Evolutionary conservation across 345 rosid species (phyloP).

Genomic region (Erucastrum elatum): DNA sequence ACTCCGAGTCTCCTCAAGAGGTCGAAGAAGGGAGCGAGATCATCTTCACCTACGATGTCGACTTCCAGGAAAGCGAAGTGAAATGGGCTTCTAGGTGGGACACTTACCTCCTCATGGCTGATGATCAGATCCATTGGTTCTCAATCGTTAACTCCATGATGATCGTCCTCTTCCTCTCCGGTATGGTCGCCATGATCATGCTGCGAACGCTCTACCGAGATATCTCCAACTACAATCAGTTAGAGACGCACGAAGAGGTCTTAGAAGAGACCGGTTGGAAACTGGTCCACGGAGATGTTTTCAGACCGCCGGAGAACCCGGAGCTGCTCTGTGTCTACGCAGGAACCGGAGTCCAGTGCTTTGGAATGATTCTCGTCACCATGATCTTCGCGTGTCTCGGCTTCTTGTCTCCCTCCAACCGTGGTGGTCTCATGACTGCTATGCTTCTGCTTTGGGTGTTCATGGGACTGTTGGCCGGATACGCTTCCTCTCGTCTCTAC

Average conservation of each 20-base stretch:
- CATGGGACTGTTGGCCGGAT: conserved; percentile 91
- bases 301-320: conserved; percentile 70
- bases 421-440: conserved; percentile 88
- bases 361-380: conserved; percentile 83
- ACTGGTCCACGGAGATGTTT: conserved; percentile 91
- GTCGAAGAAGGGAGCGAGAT: conserved; percentile 73
- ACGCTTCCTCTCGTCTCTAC: conserved; percentile 71
- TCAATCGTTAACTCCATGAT: conserved; percentile 88
- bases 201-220: conserved; percentile 85
- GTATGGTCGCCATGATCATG: conserved; percentile 99
- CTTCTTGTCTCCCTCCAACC: conserved; percentile 87
- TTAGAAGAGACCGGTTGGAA: conserved; percentile 97
- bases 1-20: conserved; percentile 85
- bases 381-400: conserved; percentile 93
- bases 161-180: conserved; percentile 95
- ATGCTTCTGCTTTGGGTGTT: conserved; percentile 92
- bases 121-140: conserved; percentile 97
- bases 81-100: conserved; percentile 99
- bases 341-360: conserved; percentile 88
- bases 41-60: conserved; percentile 85
- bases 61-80: conserved; percentile 82
- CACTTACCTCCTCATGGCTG: conserved; percentile 88
- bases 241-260: conserved; percentile 94
- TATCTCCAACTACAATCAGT: conserved; percentile 89
- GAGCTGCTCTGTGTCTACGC: conserved; percentile 83